Evolutionary conservation across 768 basidiomycete genomes (phyloP), one percentile per base, ranked within the genome.

Genomic region (Russula foetens): DNA sequence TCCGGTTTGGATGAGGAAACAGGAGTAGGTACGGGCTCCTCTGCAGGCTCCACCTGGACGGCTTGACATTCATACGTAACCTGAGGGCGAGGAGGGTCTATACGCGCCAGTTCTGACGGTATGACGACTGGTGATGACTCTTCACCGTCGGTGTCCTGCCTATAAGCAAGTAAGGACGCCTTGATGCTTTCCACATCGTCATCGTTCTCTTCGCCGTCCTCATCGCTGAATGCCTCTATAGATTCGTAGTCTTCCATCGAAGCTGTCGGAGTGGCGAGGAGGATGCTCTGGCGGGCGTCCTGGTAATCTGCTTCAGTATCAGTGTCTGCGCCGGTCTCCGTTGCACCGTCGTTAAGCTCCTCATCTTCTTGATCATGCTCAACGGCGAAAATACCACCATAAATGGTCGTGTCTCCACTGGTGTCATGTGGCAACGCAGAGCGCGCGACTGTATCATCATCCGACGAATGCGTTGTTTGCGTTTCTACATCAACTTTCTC

Each of bases 281-380:
- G 74, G 26, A 83, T 71, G 41, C 79, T 91, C 69, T 86, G 84
- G 47, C 84, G 76, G 2, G 92, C 84, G 62, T 95, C 92, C 1
- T 85, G 77, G 67, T 89, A 92, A 60, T 91, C 88, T 35, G 69
- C 71, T 45, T 89, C 88, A 0, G 84, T 84, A 60, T 86, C 87
- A 0, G 82, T 81, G 52, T 84, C 87, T 1, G 79, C 79, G 45
- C 84, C 88, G 0, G 85, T 86, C 73, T 85, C 84, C 12, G 81
- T 83, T 54, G 56, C 75, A 38, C 58, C 71, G 46, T 77, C 79
- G 54, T 77, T 74, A 4, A 73, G 61, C 45, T 51, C 55, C 28
- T 74, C 71, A 28, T 77, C 79, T 21, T 79, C 78, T 46, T 69
- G 75, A 2, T 74, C 74, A 15, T 66, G 70, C 50, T 66, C 58